These are phyloP conservation scores for Wickerhamiella siamensis DNA, from an alignment of 805 yeast genomes.

Conservation along the genomic window DNA sequence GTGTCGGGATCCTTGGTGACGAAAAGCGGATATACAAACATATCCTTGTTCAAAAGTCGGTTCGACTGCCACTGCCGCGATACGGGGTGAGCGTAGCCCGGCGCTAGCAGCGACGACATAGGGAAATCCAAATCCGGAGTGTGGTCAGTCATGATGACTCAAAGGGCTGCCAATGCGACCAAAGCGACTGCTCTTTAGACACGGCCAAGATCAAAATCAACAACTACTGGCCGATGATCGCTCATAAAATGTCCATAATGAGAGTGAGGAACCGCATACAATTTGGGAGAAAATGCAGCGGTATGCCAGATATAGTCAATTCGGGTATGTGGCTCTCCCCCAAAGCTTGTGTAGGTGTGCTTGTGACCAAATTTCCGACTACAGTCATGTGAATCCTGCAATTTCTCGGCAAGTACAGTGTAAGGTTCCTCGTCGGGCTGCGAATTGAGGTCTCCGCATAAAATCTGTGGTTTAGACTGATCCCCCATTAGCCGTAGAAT, in stretches of 20 bases:
- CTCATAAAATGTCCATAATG: slow-evolving; percentile 7
- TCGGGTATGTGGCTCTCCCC: slow-evolving; percentile 15
- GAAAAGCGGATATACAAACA: slow-evolving; percentile 88
- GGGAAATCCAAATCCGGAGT: slow-evolving; percentile 23
- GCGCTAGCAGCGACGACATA: slow-evolving; percentile 68
- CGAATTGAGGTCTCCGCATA: slow-evolving; percentile 48
- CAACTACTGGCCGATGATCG: slow-evolving; percentile 13
- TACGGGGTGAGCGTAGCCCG: slow-evolving; percentile 88
- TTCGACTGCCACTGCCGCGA: slow-evolving; percentile 84
- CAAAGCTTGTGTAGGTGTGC: slow-evolving; percentile 38
- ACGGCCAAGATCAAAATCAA: not conserved
- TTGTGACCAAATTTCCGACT: slow-evolving; percentile 30
- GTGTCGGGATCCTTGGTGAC: slow-evolving; percentile 71
- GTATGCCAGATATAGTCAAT: slow-evolving; percentile 37
- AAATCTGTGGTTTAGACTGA: slow-evolving; percentile 29
- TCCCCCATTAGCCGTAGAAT: slow-evolving; percentile 23
- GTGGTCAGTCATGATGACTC: slow-evolving; percentile 2
- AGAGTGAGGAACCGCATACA: slow-evolving; percentile 12
- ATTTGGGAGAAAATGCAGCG: slow-evolving; percentile 4
- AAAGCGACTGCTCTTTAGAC: too few species aligned
- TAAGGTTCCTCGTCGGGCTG: slow-evolving; percentile 31
- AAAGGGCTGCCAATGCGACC: not conserved
- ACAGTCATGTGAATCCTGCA: slow-evolving; percentile 28
- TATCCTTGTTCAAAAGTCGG: slow-evolving; percentile 65
- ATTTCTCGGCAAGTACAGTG: slow-evolving; percentile 27